phyloP scores from a whole-genome alignment of 2,329 filamentous ascomycete species.

The Trichoderma hamatum region DNA sequence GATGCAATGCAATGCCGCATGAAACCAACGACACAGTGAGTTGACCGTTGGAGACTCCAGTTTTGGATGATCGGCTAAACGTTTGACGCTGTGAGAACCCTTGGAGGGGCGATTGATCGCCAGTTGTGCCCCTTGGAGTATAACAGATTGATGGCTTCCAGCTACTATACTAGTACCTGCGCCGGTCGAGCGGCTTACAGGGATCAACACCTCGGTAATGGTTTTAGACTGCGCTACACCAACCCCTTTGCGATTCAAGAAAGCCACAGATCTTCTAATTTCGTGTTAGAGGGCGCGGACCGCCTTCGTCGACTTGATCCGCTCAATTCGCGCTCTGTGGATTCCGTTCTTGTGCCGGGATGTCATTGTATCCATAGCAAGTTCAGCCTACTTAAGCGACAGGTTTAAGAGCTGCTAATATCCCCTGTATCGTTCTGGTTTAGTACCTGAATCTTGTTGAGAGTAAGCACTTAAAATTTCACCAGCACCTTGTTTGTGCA shows the following conservation, averaged over 20 bases:
- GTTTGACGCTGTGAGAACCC: neutral
- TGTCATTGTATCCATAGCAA: neutral
- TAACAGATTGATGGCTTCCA: neutral
- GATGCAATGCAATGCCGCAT: too few relatives aligned
- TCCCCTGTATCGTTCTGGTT: neutral
- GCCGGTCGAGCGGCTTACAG: slow-evolving; percentile 16
- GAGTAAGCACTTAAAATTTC: slow-evolving; percentile 9
- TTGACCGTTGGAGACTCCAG: neutral
- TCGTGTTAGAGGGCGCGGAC: neutral
- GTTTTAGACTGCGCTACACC: neutral
- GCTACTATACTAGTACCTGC: neutral
- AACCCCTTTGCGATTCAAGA: neutral
- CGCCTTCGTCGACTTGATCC: neutral
- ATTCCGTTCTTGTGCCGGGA: neutral
- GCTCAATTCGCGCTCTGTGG: slow-evolving; percentile 8
- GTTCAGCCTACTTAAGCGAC: neutral
- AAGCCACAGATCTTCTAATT: neutral
- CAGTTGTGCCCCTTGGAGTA: neutral
- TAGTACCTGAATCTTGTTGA: neutral
- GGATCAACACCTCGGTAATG: slow-evolving; percentile 14
- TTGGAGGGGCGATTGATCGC: slow-evolving; percentile 8
- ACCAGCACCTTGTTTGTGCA: neutral
- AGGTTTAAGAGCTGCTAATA: neutral
- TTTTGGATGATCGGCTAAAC: neutral
- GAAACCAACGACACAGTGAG: neutral